Base-by-base conservation (phyloP, 495 filamentous ascomycete genomes). In the Xylaria castorea region DNA sequence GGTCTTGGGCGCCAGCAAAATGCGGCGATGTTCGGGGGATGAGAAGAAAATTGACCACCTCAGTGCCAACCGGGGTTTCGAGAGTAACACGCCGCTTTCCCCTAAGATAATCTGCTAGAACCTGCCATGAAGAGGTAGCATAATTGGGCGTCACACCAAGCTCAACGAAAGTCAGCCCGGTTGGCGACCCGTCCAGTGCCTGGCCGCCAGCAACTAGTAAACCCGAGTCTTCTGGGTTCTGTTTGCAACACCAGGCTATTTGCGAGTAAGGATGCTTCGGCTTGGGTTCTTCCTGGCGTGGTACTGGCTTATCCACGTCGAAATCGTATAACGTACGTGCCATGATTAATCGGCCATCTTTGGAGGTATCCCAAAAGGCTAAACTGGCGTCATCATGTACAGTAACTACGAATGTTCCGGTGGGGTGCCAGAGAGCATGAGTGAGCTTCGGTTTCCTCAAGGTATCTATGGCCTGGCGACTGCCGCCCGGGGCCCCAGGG, bases 371-470 rank as follows among this genome's bases (percentile, higher is more conserved):
- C 97, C 97, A 99, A 64, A 98, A 89, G 0, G 95, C 96, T 42
- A 99, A 78, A 71, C 91, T 95, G 4, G 91, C 91, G 78, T 98
- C 95, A 73, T 98, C 95, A 76, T 98, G 92, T 14, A 92, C 91
- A 0, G 93, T 97, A 66, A 95, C 79, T 50, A 98, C 81, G 75
- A 98, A 99, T 0, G 92, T 96, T 0, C 96, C 96, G 34, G 94
- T 97, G 1, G 96, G 96, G 82, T 99, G 96, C 96, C 96, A 99
- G 46, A 94, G 76, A 0, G 92, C 95, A 69, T 94, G 91, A 1
- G 88, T 92, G 71, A 99, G 80, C 63, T 84, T 86, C 12, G 95
- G 95, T 70, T 82, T 91, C 68, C 93, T 87, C 75, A 91, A 87
- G 34, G 86, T 83, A 44, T 81, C 78, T 30, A 79, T 73, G 22